phyloP scores from a whole-genome alignment of 192 early-diverging fungal genomes.

The Podila epicladia region DNA sequence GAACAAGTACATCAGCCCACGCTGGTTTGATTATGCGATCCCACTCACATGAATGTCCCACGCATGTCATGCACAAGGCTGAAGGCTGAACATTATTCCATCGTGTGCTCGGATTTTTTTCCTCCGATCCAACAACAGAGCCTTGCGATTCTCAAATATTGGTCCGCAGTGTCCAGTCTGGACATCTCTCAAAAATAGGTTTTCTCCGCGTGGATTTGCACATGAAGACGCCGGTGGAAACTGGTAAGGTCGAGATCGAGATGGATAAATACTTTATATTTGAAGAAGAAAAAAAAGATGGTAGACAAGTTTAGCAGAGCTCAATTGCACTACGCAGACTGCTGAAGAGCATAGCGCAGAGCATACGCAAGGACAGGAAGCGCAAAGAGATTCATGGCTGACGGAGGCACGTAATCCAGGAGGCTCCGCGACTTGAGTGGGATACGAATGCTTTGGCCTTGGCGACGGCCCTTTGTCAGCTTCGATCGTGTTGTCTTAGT shows the following conservation, averaged over 20 bases:
- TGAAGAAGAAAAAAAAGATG: neutral
- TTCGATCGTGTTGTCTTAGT: neutral
- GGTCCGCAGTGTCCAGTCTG: no score
- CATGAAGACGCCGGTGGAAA: neutral
- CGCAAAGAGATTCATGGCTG: slow-evolving; percentile 23
- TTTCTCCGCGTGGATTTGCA: neutral
- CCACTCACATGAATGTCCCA: no score
- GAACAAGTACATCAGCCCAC: no score
- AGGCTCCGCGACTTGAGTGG: slow-evolving; percentile 29
- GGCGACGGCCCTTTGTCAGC: neutral
- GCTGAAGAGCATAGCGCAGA: slow-evolving; percentile 25
- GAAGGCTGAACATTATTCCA: neutral
- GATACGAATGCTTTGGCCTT: slow-evolving; percentile 25
- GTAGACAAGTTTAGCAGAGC: neutral
- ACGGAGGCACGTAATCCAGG: slow-evolving; percentile 30
- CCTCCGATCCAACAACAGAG: neutral
- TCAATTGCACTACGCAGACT: slow-evolving; percentile 1
- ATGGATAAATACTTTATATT: neutral
- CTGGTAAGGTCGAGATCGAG: no score
- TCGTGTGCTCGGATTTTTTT: neutral
- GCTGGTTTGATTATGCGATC: neutral
- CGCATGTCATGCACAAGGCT: neutral
- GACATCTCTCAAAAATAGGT: no score
- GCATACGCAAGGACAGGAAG: slow-evolving; percentile 30
- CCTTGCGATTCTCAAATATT: neutral